Base-by-base conservation (phyloP, 2,329 filamentous ascomycete species). In the Trichothecium roseum region DNA sequence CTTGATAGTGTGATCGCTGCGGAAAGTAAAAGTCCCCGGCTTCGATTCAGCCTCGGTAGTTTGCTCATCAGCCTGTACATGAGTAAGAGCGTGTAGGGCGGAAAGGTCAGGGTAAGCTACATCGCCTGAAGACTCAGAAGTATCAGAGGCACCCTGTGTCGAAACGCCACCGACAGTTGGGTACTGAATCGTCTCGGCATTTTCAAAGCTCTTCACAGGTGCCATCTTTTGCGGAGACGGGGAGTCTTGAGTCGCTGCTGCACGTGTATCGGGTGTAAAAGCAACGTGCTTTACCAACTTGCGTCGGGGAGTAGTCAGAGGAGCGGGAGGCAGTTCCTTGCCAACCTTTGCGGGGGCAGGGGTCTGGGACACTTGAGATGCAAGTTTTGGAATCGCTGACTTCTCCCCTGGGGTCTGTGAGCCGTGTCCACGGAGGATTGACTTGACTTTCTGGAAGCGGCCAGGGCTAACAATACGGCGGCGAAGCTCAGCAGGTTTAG, bases 251-350 rank as follows among this genome's bases (percentile, higher is more conserved):
- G 51, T 44, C 33, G 61, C 45, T 0, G 58, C 53, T 8, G 61
- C 56, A 14, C 61, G 59, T 26, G 79, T 78, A 41, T 76, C 78
- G 0, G 79, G 80, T 0, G 82, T 86, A 49, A 94, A 94, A 34
- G 83, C 78, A 26, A 94, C 84, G 37, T 74, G 80, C 62, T 93
- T 94, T 14, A 60, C 55, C 27, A 66, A 52, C 55, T 78, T 83
- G 17, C 78, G 71, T 22, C 78, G 78, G 7, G 81, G 82, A 1
- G 81, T 85, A 5, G 75, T 78, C 37, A 75, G 59, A 5, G 72
- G 66, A 14, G 67, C 53, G 3, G 63, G 52, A 35, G 69, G 69
- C 22, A 78, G 52, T 16, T 66, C 60, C 46, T 74, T 76, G 22
- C 75, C 64, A 10, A 69, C 52, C 14, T 55, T 57, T 2, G 51